A percentile compares a stretch with the other conserved stretches of the same genome.
Conservation (phyloP, 257 asterid genomes). For the Agastache rugosa region DNA sequence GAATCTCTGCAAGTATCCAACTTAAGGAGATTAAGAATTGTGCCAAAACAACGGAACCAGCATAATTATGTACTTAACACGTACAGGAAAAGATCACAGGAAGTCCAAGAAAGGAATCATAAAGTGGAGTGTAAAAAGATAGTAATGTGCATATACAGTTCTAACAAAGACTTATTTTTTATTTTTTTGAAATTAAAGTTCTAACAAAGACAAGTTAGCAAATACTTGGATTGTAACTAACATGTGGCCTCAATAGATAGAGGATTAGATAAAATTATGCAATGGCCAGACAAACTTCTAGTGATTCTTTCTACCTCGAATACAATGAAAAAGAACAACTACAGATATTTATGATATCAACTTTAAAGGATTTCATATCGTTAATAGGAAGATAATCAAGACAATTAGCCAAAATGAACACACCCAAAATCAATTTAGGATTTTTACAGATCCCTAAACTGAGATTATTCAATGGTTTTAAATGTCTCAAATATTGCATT, state of each 20-base stretch:
- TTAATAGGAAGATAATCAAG: background rate
- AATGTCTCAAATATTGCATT: background rate
- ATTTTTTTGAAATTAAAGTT: background rate
- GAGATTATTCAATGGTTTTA: background rate
- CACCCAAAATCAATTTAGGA: background rate
- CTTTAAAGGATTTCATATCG: background rate
- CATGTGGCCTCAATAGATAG: background rate
- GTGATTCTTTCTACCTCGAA: background rate
- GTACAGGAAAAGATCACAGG: background rate
- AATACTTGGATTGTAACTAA: background rate
- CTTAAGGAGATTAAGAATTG: constrained; percentile 30
- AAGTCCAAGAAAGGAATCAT: constrained; percentile 16
- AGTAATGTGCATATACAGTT: background rate
- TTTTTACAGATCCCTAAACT: background rate
- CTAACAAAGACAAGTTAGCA: background rate
- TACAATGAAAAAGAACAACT: background rate
- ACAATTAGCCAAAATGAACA: no score
- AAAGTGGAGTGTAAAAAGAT: constrained; percentile 1
- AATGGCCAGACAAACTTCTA: constrained; percentile 9
- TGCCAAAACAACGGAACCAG: constrained; percentile 20
- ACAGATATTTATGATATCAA: background rate
- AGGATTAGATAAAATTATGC: background rate
- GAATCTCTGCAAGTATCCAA: constrained; percentile 75
- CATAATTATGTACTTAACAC: background rate
- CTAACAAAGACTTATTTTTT: background rate